phyloP scores from a whole-genome alignment of 202 grass and related monocot genomes.

The Zoysia matrella region DNA sequence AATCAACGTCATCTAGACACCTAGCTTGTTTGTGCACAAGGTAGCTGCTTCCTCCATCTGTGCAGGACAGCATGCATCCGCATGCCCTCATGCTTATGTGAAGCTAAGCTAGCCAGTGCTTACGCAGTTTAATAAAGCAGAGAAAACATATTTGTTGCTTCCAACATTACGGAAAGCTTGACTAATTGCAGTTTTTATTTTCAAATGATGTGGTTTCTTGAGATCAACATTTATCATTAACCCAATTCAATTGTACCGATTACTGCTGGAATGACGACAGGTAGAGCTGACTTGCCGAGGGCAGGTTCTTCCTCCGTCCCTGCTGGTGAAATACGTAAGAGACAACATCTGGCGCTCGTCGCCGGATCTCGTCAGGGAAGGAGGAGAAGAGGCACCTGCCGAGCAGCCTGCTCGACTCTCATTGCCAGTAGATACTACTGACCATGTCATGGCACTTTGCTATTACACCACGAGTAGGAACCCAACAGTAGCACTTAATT shows the following conservation, averaged over 20 bases:
- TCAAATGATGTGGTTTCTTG: no score
- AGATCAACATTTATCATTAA: no score
- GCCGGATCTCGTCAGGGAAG: background rate
- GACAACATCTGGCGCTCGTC: conserved; percentile 69
- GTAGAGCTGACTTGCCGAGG: conserved; percentile 80
- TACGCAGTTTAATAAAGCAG: background rate
- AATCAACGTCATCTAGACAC: background rate
- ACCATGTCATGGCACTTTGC: conserved; percentile 79
- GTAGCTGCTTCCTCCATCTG: background rate
- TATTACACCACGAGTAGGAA: conserved; percentile 67
- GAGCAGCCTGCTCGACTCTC: conserved; percentile 24
- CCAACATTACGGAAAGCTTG: background rate
- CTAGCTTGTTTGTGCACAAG: background rate
- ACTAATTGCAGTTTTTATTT: background rate
- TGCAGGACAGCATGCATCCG: background rate
- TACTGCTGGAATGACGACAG: conserved; percentile 18
- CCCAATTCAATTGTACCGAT: background rate
- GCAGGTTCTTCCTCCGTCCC: conserved; percentile 63
- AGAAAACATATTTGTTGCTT: background rate
- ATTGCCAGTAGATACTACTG: conserved; percentile 27
- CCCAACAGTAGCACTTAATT: conserved; percentile 13
- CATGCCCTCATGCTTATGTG: conserved; percentile 40
- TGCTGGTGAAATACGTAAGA: conserved; percentile 70
- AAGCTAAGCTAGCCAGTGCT: no score
- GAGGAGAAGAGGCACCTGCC: background rate